phyloP scores from a whole-genome alignment of 192 early-diverging fungal genomes.

The Linderina pennispora region DNA sequence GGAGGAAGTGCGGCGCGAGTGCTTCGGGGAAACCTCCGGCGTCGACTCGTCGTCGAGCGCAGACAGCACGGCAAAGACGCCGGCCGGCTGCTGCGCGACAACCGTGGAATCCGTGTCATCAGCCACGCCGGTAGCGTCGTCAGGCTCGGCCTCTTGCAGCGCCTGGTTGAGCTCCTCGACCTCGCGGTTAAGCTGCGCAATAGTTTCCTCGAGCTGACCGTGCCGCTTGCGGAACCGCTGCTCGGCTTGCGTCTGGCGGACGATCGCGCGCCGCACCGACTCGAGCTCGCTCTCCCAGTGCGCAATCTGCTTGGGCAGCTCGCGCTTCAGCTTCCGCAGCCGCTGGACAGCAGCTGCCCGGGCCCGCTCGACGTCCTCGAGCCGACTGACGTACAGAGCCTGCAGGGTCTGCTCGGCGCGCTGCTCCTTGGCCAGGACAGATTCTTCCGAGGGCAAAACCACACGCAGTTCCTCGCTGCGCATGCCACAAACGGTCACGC shows the following conservation, averaged over 20 bases:
- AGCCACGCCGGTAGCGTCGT: background rate
- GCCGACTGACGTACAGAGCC: background rate
- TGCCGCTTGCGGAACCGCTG: constrained; percentile 2
- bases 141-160: background rate
- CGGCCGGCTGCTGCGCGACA: background rate
- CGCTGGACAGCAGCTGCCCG: constrained; percentile 1
- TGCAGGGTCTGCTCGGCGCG: constrained; percentile 1
- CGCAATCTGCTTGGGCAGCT: constrained; percentile 8
- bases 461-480: constrained; percentile 35
- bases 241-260: constrained; percentile 1
- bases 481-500: constrained; percentile 25
- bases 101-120: background rate
- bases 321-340: constrained; percentile 15
- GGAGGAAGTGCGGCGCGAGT: background rate
- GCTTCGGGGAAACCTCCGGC: background rate
- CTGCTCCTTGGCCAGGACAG: background rate
- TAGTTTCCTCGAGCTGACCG: constrained; percentile 6
- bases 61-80: background rate
- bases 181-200: constrained; percentile 1
- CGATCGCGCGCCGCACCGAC: constrained; percentile 3
- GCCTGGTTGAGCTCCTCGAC: constrained; percentile 1
- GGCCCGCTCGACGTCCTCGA: background rate
- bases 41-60: background rate
- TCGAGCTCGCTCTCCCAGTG: constrained; percentile 27
- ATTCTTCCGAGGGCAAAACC: background rate